Percentiles rank a stretch among this genome's conserved stretches.
These are phyloP conservation scores for Telfairia occidentalis DNA, from an alignment of 331 rosid species.

Conservation along the genomic window DNA sequence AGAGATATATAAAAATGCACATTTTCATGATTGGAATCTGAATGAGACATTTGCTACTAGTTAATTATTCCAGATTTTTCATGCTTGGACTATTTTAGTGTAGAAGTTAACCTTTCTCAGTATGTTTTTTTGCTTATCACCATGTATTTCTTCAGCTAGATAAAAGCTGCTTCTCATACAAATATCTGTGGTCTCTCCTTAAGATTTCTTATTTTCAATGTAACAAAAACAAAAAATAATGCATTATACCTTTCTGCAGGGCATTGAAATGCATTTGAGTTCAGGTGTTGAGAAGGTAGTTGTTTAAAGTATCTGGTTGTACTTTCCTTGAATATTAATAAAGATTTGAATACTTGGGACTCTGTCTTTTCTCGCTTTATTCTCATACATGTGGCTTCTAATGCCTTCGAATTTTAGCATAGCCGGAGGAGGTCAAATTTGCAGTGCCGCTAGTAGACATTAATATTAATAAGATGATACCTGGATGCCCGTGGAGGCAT, in stretches of 20 bases:
- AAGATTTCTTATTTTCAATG: neutral
- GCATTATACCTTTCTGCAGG: slow-evolving; percentile 36
- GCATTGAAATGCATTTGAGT: slow-evolving; percentile 78
- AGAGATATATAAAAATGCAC: neutral
- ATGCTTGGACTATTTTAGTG: neutral
- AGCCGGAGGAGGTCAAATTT: slow-evolving; percentile 90
- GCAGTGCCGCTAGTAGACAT: slow-evolving; percentile 79
- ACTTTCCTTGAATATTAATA: neutral
- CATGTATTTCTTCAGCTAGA: neutral
- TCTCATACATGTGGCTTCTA: slow-evolving; percentile 32
- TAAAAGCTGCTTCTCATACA: neutral
- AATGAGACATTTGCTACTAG: neutral
- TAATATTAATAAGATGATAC: slow-evolving; percentile 79
- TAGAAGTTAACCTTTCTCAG: neutral
- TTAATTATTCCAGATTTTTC: neutral
- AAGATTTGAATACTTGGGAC: neutral
- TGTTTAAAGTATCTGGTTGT: slow-evolving; percentile 6
- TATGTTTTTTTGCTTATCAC: neutral
- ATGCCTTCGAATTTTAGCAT: slow-evolving; percentile 65
- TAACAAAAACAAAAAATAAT: neutral
- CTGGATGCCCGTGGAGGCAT: slow-evolving; percentile 75
- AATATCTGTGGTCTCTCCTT: neutral
- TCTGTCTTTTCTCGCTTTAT: slow-evolving; percentile 27
- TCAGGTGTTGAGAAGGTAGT: slow-evolving; percentile 69
- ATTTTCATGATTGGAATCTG: neutral